Base-by-base conservation (phyloP, 306 rosid genomes). In the Lathyrus oleraceus region DNA sequence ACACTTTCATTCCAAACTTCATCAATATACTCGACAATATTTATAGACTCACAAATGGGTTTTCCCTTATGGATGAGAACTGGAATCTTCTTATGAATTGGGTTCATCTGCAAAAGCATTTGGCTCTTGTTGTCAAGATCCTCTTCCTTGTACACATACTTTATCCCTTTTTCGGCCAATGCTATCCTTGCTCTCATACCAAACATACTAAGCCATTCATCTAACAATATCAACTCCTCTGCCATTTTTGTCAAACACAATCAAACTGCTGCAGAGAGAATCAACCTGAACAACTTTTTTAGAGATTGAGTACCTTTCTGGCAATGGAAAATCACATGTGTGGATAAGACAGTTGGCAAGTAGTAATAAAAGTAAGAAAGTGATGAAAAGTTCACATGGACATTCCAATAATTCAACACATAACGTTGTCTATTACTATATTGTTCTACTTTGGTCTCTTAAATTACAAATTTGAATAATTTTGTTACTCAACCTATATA, bases 151-250 rank as follows among this genome's bases (percentile, higher is more conserved):
- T 52, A 52, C 59, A 9, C 59, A 52, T 52, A 20, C 6, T 52
- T 20, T 20, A 52, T 20, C 2, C 28, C 30, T 52, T 52, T 52
- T 20, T 52, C 59, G 20, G 59, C 59, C 3, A 52, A 52, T 52
- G 59, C 59, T 52, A 52, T 52, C 28, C 59, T 52, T 52, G 59
- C 59, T 52, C 30, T 52, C 59, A 52, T 52, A 52, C 59, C 59
- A 52, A 52, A 52, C 58, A 52, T 52, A 20, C 58, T 52, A 8
- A 52, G 58, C 28, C 58, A 52, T 52, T 51, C 57, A 51, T 51
- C 28, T 27, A 52, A 20, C n/a, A 52, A 52, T 52, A 52, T 52
- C 8, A 52, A 52, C 5, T 52, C 30, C 3, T 20, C 30, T 20
- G 8, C 59, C 59, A 52, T 52, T 47, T 1, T 5, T 49, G 30